Conservation (phyloP, 768 basidiomycete species). For the Termitomyces sp. region DNA sequence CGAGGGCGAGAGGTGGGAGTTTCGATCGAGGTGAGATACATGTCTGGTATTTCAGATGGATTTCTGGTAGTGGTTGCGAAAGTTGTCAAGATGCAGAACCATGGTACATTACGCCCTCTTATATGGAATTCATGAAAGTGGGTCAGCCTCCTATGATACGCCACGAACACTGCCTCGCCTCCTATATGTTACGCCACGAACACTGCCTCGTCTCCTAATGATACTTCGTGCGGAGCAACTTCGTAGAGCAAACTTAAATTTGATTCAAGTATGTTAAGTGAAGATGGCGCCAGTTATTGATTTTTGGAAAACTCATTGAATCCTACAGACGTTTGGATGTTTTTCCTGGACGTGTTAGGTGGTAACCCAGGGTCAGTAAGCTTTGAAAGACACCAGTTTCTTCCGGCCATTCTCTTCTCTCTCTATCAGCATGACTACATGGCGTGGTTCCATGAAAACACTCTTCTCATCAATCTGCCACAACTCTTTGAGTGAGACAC, state of each 20-base stretch:
- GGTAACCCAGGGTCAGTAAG: neutral
- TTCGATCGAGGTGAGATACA: neutral
- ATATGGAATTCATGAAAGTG: neutral
- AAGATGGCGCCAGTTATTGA: neutral
- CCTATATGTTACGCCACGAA: neutral
- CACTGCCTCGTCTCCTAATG: neutral
- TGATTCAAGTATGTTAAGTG: neutral
- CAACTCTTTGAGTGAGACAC: neutral
- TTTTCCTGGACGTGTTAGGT: neutral
- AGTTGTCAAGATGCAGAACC: neutral
- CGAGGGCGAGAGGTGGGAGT: neutral
- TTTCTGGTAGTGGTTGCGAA: neutral
- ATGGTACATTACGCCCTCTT: neutral
- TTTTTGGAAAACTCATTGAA: neutral
- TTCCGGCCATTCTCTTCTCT: neutral
- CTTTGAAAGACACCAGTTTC: neutral
- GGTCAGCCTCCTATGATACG: neutral
- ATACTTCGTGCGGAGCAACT: neutral
- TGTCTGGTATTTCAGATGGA: neutral
- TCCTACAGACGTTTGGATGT: neutral
- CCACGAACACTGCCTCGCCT: neutral
- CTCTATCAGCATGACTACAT: neutral
- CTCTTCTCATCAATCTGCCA: no score
- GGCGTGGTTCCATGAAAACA: neutral
- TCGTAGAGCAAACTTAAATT: neutral